Evolutionary conservation across 2,329 filamentous ascomycete species (phyloP).

Genomic region (Gaeumannomyces tritici): DNA sequence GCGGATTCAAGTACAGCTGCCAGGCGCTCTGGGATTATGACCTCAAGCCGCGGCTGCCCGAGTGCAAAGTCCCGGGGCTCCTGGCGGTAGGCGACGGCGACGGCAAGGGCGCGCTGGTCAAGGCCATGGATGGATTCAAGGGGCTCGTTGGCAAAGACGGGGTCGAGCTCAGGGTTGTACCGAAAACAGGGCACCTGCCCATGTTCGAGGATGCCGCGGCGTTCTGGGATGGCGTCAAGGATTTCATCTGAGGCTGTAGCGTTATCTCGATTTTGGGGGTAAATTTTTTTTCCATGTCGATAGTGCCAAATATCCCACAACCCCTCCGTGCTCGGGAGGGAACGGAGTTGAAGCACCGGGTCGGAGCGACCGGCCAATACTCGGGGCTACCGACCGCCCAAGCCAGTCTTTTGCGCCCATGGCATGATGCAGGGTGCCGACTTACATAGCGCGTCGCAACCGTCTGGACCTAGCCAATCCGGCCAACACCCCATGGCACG

Average conservation of each 20-base stretch:
- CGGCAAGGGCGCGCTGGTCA: constrained; percentile 59
- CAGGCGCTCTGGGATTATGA: constrained; percentile 66
- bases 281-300: not conserved
- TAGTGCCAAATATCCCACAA: not conserved
- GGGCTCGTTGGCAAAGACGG: constrained; percentile 42
- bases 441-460: not conserved
- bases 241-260: constrained; percentile 7
- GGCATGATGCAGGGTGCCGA: not conserved
- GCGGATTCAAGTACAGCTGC: constrained; percentile 59
- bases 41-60: constrained; percentile 44
- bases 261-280: no score
- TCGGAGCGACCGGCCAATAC: not conserved
- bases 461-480: not conserved
- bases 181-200: constrained; percentile 68
- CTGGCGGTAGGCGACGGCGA: constrained; percentile 68
- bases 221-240: constrained; percentile 52
- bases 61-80: constrained; percentile 47
- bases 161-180: constrained; percentile 53
- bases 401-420: not conserved
- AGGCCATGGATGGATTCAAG: constrained; percentile 70
- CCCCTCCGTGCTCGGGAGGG: not conserved
- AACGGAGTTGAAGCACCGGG: not conserved
- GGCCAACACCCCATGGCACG: not conserved
- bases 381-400: not conserved
- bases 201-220: constrained; percentile 68